Percentiles rank a stretch among this genome's conserved stretches.
These are phyloP conservation scores for Mortierella sp. DNA, from an alignment of 371 early-diverging fungal species.

Conservation along the genomic window DNA sequence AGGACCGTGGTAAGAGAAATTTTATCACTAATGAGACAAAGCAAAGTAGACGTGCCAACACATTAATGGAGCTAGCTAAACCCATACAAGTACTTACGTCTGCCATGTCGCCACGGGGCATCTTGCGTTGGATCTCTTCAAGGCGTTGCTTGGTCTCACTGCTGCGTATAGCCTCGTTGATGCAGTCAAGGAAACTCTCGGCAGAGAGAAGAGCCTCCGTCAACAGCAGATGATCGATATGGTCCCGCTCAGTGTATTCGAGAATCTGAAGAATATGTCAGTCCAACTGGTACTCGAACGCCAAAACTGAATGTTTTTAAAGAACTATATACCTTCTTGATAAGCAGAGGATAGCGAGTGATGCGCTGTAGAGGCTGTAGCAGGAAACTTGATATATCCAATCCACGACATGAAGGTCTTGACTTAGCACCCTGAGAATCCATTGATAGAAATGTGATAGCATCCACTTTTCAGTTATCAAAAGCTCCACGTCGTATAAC, in stretches of 20 bases:
- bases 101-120: conserved; percentile 73
- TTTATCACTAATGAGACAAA: neutral
- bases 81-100: conserved; percentile 54
- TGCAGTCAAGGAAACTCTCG: conserved; percentile 75
- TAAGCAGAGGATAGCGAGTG: conserved; percentile 90
- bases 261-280: conserved; percentile 63
- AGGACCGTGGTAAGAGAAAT: neutral
- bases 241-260: conserved; percentile 83
- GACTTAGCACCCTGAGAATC: conserved; percentile 64
- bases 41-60: no score
- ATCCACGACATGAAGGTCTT: conserved; percentile 78
- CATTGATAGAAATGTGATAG: no score
- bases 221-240: conserved; percentile 82
- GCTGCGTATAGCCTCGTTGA: conserved; percentile 83
- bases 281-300: neutral
- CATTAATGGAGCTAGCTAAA: neutral
- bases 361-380: conserved; percentile 95
- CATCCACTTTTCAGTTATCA: no score
- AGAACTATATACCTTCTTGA: conserved; percentile 72
- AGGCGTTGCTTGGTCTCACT: conserved; percentile 81
- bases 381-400: conserved; percentile 89
- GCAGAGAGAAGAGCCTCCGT: conserved; percentile 76
- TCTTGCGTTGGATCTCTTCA: conserved; percentile 70
- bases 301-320: neutral
- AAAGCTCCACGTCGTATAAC: no score